Conservation (phyloP, 306 rosid genomes). For the Gleditsia sinensis region DNA sequence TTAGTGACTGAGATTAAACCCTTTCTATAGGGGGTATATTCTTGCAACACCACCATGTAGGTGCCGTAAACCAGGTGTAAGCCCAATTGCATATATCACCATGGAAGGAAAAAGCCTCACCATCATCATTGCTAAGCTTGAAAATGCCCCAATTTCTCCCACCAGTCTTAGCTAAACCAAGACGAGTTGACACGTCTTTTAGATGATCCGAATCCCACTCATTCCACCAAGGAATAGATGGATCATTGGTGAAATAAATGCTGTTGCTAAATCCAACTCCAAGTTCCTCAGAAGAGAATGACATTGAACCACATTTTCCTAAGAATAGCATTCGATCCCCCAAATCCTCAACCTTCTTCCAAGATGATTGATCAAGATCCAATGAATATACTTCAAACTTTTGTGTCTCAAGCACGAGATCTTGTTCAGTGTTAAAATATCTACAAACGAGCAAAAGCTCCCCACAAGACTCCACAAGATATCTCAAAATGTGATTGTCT, state of each 20-base stretch:
- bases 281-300: constrained; percentile 46
- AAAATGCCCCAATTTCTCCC: constrained; percentile 59
- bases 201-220: constrained; percentile 68
- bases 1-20: not conserved
- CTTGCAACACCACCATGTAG: constrained; percentile 65
- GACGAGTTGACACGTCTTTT: constrained; percentile 39
- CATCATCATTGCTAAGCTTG: constrained; percentile 33
- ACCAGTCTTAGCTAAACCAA: constrained; percentile 36
- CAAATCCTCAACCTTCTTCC: constrained; percentile 53
- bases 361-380: constrained; percentile 40
- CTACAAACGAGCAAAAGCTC: constrained; percentile 62
- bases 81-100: constrained; percentile 56
- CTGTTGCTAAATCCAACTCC: constrained; percentile 43
- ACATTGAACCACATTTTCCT: constrained; percentile 64
- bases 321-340: constrained; percentile 48
- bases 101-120: constrained; percentile 40
- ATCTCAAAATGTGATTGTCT: constrained; percentile 37
- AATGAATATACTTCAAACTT: constrained; percentile 49
- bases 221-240: constrained; percentile 63
- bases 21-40: constrained; percentile 18
- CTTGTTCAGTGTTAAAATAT: constrained; percentile 39
- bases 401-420: constrained; percentile 41
- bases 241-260: constrained; percentile 62
- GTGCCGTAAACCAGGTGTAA: constrained; percentile 62
- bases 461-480: constrained; percentile 60